Evolutionary conservation across 805 yeast species (phyloP).

Genomic region (Pichia pseudocactophila): DNA sequence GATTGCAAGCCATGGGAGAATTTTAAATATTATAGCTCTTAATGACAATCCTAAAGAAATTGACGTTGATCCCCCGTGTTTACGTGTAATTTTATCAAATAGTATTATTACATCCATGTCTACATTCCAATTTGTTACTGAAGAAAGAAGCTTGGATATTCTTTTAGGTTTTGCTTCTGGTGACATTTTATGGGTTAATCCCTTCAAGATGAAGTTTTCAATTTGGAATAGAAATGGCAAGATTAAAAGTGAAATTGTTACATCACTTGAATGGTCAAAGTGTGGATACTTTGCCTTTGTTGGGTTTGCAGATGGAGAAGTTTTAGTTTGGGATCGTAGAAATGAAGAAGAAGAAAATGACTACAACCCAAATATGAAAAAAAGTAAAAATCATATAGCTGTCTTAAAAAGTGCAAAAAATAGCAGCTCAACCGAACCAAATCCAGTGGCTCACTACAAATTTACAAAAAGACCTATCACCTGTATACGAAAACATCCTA

Average conservation of each 20-base stretch:
- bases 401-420: constrained; percentile 15
- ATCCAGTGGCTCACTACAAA: constrained; percentile 55
- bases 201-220: constrained; percentile 38
- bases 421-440: constrained; percentile 5
- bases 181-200: constrained; percentile 56
- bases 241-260: constrained; percentile 34
- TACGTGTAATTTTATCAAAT: constrained; percentile 33
- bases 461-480: constrained; percentile 55
- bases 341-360: constrained; percentile 35
- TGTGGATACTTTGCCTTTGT: constrained; percentile 42
- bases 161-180: constrained; percentile 59
- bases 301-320: constrained; percentile 57
- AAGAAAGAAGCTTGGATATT: constrained; percentile 38
- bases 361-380: constrained; percentile 15
- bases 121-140: constrained; percentile 22
- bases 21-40: constrained; percentile 37
- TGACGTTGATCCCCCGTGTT: constrained; percentile 35
- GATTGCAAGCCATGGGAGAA: constrained; percentile 41
- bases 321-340: constrained; percentile 42
- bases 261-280: constrained; percentile 39
- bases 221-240: constrained; percentile 45
- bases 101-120: constrained; percentile 34
- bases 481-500: constrained; percentile 35
- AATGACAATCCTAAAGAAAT: constrained; percentile 30
- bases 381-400: constrained; percentile 30